phyloP scores from a whole-genome alignment of 2,329 filamentous ascomycete species.

The Phialophora expanda region DNA sequence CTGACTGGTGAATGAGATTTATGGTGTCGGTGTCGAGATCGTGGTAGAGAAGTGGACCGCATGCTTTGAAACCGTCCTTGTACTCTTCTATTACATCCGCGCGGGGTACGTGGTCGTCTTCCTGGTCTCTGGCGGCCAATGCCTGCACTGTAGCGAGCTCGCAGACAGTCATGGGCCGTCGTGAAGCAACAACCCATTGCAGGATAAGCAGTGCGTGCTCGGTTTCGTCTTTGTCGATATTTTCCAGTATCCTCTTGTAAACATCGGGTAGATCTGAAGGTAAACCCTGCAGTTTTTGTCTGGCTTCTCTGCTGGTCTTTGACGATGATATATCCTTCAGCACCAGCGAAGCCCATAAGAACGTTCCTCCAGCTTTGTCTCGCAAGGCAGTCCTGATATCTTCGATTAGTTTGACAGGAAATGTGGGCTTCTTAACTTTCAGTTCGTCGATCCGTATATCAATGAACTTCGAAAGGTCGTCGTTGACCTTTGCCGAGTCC shows the following conservation, averaged over 20 bases:
- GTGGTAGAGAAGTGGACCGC: background rate
- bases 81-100: too few species aligned
- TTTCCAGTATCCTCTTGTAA: background rate
- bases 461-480: constrained; percentile 1
- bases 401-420: too few species aligned
- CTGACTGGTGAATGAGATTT: constrained; percentile 2
- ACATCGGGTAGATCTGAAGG: background rate
- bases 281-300: background rate
- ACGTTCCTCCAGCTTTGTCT: constrained; percentile 1
- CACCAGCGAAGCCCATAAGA: background rate
- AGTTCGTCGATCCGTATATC: too few species aligned
- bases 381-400: background rate
- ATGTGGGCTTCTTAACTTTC: too few species aligned
- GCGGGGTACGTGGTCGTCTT: too few species aligned
- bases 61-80: background rate
- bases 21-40: background rate
- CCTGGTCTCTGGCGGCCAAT: too few species aligned
- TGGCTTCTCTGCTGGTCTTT: background rate
- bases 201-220: background rate
- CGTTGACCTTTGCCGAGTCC: background rate
- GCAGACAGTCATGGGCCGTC: background rate
- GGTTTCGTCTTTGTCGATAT: background rate
- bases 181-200: background rate
- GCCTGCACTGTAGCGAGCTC: background rate
- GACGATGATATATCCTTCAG: background rate